Evolutionary conservation across 768 basidiomycete species (phyloP).

Genomic region (Amanita fuliginea): DNA sequence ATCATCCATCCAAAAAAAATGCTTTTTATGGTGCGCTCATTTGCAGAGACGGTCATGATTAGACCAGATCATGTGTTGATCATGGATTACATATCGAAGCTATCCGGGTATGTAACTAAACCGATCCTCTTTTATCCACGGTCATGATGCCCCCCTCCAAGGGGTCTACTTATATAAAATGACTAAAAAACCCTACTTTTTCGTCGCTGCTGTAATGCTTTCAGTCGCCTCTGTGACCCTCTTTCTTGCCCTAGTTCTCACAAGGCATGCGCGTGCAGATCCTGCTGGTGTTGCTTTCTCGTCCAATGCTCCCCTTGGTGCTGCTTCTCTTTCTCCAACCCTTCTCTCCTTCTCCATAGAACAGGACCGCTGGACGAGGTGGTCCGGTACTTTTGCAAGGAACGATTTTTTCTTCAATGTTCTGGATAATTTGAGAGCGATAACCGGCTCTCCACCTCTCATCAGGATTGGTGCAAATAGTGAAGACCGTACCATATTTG

Average conservation of each 20-base stretch:
- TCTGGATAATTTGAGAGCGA: constrained; percentile 40
- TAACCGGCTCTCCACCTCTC: constrained; percentile 42
- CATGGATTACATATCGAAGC: no score
- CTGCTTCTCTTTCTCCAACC: constrained; percentile 29
- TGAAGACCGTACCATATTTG: constrained; percentile 49
- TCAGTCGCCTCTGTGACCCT: neutral
- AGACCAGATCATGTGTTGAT: no score
- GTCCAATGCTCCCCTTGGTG: constrained; percentile 20
- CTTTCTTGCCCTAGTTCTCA: neutral
- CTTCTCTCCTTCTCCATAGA: constrained; percentile 60
- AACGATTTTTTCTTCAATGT: constrained; percentile 55
- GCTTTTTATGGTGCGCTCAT: no score
- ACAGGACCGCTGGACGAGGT: constrained; percentile 61
- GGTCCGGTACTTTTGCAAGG: constrained; percentile 39
- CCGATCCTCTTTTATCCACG: neutral
- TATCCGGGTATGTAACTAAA: neutral
- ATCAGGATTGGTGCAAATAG: constrained; percentile 52
- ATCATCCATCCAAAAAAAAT: no score
- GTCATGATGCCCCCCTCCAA: neutral
- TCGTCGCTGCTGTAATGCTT: neutral
- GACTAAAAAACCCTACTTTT: neutral
- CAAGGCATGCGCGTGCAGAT: neutral
- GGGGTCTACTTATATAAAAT: neutral
- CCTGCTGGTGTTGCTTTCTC: constrained; percentile 28
- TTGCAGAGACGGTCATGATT: no score